Conservation (phyloP, 2,329 filamentous ascomycete species). For the Alternaria atra region DNA sequence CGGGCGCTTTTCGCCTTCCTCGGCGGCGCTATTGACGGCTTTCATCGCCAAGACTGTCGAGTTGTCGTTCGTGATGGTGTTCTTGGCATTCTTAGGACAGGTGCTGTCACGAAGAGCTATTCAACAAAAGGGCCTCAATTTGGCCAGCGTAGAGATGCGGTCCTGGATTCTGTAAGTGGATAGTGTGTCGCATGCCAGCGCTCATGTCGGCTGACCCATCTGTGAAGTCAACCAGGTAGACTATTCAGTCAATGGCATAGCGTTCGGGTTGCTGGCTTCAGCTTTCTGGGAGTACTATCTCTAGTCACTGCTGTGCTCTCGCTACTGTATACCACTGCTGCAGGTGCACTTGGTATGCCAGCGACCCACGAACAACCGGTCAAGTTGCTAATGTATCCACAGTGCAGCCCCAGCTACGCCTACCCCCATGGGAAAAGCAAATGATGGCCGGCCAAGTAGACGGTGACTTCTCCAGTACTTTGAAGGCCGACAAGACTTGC, state of each 20-base stretch:
- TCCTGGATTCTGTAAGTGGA: slow-evolving; percentile 15
- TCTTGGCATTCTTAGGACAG: slow-evolving; percentile 75
- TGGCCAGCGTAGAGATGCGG: slow-evolving; percentile 14
- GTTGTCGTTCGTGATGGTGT: slow-evolving; percentile 75
- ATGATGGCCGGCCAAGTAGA: slow-evolving; percentile 9
- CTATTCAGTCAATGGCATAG: slow-evolving; percentile 72
- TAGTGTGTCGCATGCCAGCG: neutral
- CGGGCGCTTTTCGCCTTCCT: slow-evolving; percentile 63
- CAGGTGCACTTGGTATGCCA: slow-evolving; percentile 13
- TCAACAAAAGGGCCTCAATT: slow-evolving; percentile 10
- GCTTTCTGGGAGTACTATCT: slow-evolving; percentile 68
- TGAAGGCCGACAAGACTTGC: slow-evolving; percentile 6
- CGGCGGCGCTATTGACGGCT: slow-evolving; percentile 69
- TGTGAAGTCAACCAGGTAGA: slow-evolving; percentile 64
- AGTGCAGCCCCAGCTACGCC: slow-evolving; percentile 17
- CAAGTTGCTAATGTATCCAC: neutral
- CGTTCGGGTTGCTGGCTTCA: slow-evolving; percentile 67
- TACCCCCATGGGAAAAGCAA: slow-evolving; percentile 9
- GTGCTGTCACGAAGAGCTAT: slow-evolving; percentile 56
- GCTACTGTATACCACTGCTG: slow-evolving; percentile 14
- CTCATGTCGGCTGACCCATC: neutral
- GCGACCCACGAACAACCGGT: neutral
- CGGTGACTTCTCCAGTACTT: slow-evolving; percentile 9
- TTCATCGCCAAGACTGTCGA: slow-evolving; percentile 77
- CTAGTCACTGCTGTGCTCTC: slow-evolving; percentile 46